Evolutionary conservation across 176 grass and related monocot genomes (phyloP).

Genomic region (Oryza meyeriana): DNA sequence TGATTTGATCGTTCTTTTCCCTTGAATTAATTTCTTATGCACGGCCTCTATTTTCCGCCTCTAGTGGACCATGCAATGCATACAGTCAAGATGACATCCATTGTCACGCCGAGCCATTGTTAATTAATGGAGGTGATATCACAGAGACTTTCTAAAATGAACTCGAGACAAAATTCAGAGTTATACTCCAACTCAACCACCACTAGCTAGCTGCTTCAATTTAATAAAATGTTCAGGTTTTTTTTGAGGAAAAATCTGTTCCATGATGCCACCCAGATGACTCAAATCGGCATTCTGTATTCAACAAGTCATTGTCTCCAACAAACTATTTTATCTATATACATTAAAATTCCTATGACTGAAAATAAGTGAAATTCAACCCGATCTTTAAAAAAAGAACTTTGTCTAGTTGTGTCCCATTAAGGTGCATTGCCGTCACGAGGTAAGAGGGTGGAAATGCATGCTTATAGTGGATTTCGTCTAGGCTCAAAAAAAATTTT

Average conservation of each 20-base stretch:
- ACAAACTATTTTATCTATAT: background rate
- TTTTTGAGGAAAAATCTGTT: background rate
- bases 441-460: too few relatives aligned
- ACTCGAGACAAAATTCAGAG: background rate
- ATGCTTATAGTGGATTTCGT: too few relatives aligned
- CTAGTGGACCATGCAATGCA: constrained; percentile 4
- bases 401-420: background rate
- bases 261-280: background rate
- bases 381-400: background rate
- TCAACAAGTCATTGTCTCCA: background rate
- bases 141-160: background rate
- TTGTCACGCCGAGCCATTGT: background rate
- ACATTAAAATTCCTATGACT: background rate
- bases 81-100: background rate
- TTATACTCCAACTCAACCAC: background rate
- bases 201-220: background rate
- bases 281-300: background rate
- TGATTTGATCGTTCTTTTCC: background rate
- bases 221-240: background rate
- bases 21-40: background rate
- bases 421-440: background rate
- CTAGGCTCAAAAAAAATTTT: too few relatives aligned
- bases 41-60: background rate
- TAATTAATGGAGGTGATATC: background rate
- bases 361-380: background rate